phyloP scores from a whole-genome alignment of 331 rosid species.

The Dryas integrifolia region DNA sequence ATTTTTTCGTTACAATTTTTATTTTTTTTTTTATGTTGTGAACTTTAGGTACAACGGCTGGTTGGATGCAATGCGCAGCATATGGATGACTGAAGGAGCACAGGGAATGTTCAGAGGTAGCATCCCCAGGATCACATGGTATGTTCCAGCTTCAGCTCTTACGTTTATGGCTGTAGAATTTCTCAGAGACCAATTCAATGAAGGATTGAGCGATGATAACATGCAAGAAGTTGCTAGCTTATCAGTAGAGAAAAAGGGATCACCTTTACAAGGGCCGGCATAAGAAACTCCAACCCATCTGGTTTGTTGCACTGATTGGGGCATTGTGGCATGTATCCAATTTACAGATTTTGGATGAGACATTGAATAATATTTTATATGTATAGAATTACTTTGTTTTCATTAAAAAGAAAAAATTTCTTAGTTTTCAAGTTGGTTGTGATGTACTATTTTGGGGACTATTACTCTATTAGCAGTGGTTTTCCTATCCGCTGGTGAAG shows the following conservation, averaged over 20 bases:
- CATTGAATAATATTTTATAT: too few species aligned
- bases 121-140: constrained; percentile 82
- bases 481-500: too few species aligned
- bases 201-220: constrained; percentile 26
- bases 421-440: too few species aligned
- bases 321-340: not conserved
- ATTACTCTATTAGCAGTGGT: too few species aligned
- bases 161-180: constrained; percentile 90
- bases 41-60: constrained; percentile 65
- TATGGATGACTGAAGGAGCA: constrained; percentile 69
- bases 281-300: constrained; percentile 25
- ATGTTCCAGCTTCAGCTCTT: constrained; percentile 88
- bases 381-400: too few species aligned
- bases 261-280: constrained; percentile 38
- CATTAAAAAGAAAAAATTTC: too few species aligned
- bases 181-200: constrained; percentile 67
- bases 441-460: too few species aligned
- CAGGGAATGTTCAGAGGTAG: constrained; percentile 78
- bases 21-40: constrained; percentile 5
- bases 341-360: not conserved
- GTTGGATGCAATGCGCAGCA: constrained; percentile 54
- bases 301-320: not conserved
- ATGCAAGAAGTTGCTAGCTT: constrained; percentile 42
- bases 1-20: not conserved
- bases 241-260: constrained; percentile 45